A percentile compares a stretch with the other conserved stretches of the same genome.
These are phyloP conservation scores for Fusarium aywerte DNA, from an alignment of 2,329 filamentous ascomycete genomes.

Conservation along the genomic window DNA sequence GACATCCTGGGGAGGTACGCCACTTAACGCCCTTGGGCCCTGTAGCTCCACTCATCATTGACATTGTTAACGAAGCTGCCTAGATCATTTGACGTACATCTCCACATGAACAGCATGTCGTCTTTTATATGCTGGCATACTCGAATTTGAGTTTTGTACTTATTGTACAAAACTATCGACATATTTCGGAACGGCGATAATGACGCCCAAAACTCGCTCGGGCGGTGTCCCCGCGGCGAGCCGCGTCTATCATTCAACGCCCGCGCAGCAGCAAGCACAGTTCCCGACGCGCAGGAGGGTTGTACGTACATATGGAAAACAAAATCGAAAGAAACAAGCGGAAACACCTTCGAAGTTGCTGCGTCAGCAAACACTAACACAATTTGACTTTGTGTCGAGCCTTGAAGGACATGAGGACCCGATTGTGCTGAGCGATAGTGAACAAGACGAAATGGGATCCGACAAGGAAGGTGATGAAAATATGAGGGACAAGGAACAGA, in stretches of 20 bases:
- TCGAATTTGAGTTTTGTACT: not conserved
- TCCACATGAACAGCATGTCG: constrained; percentile 17
- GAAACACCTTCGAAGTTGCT: constrained; percentile 38
- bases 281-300: constrained; percentile 52
- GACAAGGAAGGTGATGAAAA: constrained; percentile 35
- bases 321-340: constrained; percentile 37
- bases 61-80: constrained; percentile 19
- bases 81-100: not conserved
- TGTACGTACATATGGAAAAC: constrained; percentile 52
- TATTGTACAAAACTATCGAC: not conserved
- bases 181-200: constrained; percentile 24
- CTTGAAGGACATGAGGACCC: constrained; percentile 48
- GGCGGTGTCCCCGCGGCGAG: constrained; percentile 51
- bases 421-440: constrained; percentile 46
- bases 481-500: constrained; percentile 24
- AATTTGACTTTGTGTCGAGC: constrained; percentile 55
- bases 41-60: constrained; percentile 35
- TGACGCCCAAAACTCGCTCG: constrained; percentile 55
- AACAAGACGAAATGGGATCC: constrained; percentile 40
- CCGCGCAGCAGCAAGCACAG: constrained; percentile 52
- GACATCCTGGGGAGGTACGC: constrained; percentile 23
- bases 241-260: constrained; percentile 54
- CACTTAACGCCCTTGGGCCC: constrained; percentile 31
- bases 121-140: not conserved
- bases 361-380: constrained; percentile 57